phyloP scores from a whole-genome alignment of 1,139 yeast species.

The Trichomonascaceae sp. region DNA sequence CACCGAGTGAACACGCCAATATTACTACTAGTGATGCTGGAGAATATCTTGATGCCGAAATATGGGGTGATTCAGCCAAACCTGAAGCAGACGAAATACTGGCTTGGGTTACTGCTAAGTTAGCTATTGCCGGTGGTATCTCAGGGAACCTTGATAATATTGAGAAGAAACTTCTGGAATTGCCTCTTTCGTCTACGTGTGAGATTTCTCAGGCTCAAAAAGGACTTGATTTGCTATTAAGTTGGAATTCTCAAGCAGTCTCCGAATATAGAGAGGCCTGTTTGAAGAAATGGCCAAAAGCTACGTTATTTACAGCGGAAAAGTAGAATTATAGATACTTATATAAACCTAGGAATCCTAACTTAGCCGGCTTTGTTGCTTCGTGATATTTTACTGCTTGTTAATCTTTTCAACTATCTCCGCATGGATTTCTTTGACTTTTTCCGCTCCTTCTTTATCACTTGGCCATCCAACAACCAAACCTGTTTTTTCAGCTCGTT shows the following conservation, averaged over 20 bases:
- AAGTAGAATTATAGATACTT: not conserved
- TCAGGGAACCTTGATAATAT: constrained; percentile 7
- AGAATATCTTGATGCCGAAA: constrained; percentile 4
- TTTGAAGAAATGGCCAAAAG: not conserved
- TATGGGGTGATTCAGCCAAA: constrained; percentile 6
- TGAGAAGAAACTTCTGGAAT: constrained; percentile 10
- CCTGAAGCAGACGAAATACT: constrained; percentile 9
- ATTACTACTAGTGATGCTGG: constrained; percentile 9
- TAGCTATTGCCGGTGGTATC: constrained; percentile 14
- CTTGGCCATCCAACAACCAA: constrained; percentile 90
- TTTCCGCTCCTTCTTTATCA: constrained; percentile 53
- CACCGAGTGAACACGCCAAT: constrained; percentile 14
- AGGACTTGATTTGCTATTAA: constrained; percentile 13
- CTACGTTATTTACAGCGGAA: not conserved
- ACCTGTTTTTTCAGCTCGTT: constrained; percentile 63
- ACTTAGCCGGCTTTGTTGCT: not conserved
- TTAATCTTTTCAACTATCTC: constrained; percentile 46
- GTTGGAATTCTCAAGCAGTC: constrained; percentile 15
- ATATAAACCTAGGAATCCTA: not conserved
- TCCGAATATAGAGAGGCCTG: constrained; percentile 16
- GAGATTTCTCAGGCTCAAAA: constrained; percentile 6
- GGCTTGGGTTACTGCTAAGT: constrained; percentile 20
- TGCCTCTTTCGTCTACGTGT: constrained; percentile 1
- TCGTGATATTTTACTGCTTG: not conserved
- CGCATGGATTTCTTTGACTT: constrained; percentile 61